Evolutionary conservation across 2,329 filamentous ascomycete species (phyloP).

Genomic region (Thelonectria blattea): DNA sequence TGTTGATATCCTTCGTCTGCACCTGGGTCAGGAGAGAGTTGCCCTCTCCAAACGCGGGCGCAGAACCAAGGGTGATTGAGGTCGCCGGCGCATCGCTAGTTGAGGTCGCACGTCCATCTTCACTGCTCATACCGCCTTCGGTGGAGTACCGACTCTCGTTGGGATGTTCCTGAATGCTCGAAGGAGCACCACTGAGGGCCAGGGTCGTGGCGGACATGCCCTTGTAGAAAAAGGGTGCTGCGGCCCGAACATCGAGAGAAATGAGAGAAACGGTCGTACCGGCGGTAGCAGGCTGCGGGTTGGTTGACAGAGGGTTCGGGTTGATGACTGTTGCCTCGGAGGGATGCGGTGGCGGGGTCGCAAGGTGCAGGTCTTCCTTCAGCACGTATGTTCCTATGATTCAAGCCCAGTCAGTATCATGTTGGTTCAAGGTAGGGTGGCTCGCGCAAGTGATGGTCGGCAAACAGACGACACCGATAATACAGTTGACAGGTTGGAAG

Average conservation of each 20-base stretch:
- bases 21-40: conserved; percentile 74
- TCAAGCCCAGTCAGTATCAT: conserved; percentile 27
- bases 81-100: conserved; percentile 56
- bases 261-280: conserved; percentile 86
- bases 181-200: conserved; percentile 49
- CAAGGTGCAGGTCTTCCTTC: conserved; percentile 88
- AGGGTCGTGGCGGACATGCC: conserved; percentile 58
- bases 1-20: conserved; percentile 74
- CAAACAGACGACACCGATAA: background rate
- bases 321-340: conserved; percentile 88
- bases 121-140: conserved; percentile 64
- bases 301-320: conserved; percentile 89
- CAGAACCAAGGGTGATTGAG: conserved; percentile 50
- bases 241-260: conserved; percentile 67
- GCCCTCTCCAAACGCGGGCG: conserved; percentile 83
- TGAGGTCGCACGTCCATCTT: conserved; percentile 60
- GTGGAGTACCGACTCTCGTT: conserved; percentile 65
- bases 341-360: conserved; percentile 93
- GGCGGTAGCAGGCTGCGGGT: conserved; percentile 78
- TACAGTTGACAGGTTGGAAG: background rate
- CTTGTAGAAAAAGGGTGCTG: conserved; percentile 61
- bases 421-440: background rate
- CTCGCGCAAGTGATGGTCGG: background rate
- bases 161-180: conserved; percentile 66
- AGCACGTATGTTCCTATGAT: conserved; percentile 81